These are phyloP conservation scores for Spinellus fusiger DNA, from an alignment of 192 early-diverging fungal genomes.

Conservation along the genomic window DNA sequence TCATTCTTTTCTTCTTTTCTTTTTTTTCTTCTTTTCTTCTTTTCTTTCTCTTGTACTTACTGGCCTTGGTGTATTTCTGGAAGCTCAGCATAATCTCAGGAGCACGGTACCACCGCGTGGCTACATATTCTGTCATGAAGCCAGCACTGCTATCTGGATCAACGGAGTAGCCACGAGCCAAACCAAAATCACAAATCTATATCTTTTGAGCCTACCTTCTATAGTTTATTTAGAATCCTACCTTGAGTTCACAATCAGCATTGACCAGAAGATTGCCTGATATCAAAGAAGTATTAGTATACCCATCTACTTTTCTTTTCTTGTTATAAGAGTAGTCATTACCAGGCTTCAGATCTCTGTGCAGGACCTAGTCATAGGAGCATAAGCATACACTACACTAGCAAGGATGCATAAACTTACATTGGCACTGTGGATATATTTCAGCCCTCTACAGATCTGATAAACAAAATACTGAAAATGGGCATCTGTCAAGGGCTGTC, in stretches of 20 bases:
- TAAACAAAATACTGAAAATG: constrained; percentile 99
- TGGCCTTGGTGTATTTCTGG: constrained; percentile 97
- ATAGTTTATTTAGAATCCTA: constrained; percentile 16
- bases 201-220: not conserved
- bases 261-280: constrained; percentile 91
- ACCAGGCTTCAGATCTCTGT: constrained; percentile 94
- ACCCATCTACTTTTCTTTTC: too few relatives aligned
- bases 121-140: constrained; percentile 99
- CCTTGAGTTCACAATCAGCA: constrained; percentile 96
- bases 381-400: not conserved
- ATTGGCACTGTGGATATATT: constrained; percentile 98
- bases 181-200: constrained; percentile 97
- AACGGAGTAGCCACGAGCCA: constrained; percentile 89
- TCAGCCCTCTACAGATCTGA: constrained; percentile 94
- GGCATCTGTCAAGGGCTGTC: constrained; percentile 89
- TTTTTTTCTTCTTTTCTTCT: too few relatives aligned
- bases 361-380: constrained; percentile 53
- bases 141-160: constrained; percentile 75
- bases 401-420: constrained; percentile 51
- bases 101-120: constrained; percentile 98
- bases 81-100: constrained; percentile 99
- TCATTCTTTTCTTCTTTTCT: too few relatives aligned
- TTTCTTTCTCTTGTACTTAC: too few relatives aligned
- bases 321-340: not conserved
- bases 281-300: not conserved